These are phyloP conservation scores for Gossypium aridum DNA, from an alignment of 441 rosid species.

Conservation along the genomic window DNA sequence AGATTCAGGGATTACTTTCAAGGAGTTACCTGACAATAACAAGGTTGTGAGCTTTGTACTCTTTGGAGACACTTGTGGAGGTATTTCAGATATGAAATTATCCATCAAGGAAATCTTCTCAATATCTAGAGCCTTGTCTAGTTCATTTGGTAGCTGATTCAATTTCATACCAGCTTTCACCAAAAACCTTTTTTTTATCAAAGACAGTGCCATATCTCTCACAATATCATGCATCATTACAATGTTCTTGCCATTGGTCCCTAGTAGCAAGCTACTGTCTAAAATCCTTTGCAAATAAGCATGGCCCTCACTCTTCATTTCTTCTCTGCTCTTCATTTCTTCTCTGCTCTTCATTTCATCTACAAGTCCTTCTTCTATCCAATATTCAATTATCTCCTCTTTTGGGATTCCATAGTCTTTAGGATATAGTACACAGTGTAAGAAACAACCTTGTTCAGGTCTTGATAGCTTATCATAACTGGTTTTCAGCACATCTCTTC, in stretches of 20 bases:
- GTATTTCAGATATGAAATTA: not conserved
- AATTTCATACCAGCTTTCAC: not conserved
- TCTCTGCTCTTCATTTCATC: too few species aligned
- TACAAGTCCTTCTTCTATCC: slow-evolving; percentile 40
- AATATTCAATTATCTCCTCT: slow-evolving; percentile 37
- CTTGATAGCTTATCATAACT: slow-evolving; percentile 31
- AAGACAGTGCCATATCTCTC: slow-evolving; percentile 30
- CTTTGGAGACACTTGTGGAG: not conserved
- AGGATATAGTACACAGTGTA: slow-evolving; percentile 33
- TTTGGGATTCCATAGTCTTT: slow-evolving; percentile 26
- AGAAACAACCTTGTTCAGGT: slow-evolving; percentile 24
- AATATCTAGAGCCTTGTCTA: not conserved
- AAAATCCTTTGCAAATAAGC: slow-evolving; percentile 25
- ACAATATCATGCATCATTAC: slow-evolving; percentile 36
- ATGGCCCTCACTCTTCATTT: slow-evolving; percentile 22
- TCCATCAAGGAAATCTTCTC: not conserved
- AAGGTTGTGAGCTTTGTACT: not conserved
- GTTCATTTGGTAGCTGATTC: not conserved
- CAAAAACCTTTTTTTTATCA: slow-evolving; percentile 13
- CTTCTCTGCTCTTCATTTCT: slow-evolving; percentile 9
- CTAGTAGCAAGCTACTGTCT: not conserved
- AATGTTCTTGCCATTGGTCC: not conserved
- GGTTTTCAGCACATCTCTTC: slow-evolving; percentile 18
- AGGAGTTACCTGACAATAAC: slow-evolving; percentile 2
- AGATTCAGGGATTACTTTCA: slow-evolving; percentile 11